These are phyloP conservation scores for Boletus mariae DNA, from an alignment of 1,284 basidiomycete species.

Conservation along the genomic window DNA sequence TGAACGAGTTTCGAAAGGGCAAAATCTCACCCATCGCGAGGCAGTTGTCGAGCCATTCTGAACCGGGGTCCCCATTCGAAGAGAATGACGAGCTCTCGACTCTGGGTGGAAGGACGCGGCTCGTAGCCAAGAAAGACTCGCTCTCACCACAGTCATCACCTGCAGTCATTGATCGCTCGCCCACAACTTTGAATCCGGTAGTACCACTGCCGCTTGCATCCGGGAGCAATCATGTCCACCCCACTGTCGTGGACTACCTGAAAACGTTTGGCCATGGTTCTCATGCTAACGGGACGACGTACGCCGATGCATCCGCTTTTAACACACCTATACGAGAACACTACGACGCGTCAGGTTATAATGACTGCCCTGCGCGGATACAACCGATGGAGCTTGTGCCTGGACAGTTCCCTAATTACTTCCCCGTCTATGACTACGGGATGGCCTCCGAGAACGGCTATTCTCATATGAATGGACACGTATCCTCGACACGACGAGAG, in stretches of 20 bases:
- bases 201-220: slow-evolving; percentile 52
- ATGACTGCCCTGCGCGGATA: slow-evolving; percentile 22
- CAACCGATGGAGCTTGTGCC: slow-evolving; percentile 32
- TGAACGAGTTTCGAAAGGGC: slow-evolving; percentile 61
- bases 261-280: slow-evolving; percentile 53
- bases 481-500: slow-evolving; percentile 37
- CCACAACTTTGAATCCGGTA: slow-evolving; percentile 62
- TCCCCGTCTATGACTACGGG: slow-evolving; percentile 73
- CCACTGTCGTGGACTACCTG: slow-evolving; percentile 62
- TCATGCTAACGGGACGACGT: slow-evolving; percentile 23
- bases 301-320: slow-evolving; percentile 24
- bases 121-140: slow-evolving; percentile 61
- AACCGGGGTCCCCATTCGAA: slow-evolving; percentile 47
- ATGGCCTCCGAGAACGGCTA: slow-evolving; percentile 35
- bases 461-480: slow-evolving; percentile 35
- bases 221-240: slow-evolving; percentile 46
- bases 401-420: slow-evolving; percentile 59
- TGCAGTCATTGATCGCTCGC: slow-evolving; percentile 57
- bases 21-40: slow-evolving; percentile 46
- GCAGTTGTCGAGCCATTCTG: slow-evolving; percentile 39
- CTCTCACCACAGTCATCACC: slow-evolving; percentile 49
- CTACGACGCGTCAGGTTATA: slow-evolving; percentile 26
- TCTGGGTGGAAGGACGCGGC: slow-evolving; percentile 66
- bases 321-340: slow-evolving; percentile 29
- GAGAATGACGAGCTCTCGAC: slow-evolving; percentile 69